Evolutionary conservation across 2,329 filamentous ascomycete species (phyloP).

Genomic region (Blastomyces silverae): DNA sequence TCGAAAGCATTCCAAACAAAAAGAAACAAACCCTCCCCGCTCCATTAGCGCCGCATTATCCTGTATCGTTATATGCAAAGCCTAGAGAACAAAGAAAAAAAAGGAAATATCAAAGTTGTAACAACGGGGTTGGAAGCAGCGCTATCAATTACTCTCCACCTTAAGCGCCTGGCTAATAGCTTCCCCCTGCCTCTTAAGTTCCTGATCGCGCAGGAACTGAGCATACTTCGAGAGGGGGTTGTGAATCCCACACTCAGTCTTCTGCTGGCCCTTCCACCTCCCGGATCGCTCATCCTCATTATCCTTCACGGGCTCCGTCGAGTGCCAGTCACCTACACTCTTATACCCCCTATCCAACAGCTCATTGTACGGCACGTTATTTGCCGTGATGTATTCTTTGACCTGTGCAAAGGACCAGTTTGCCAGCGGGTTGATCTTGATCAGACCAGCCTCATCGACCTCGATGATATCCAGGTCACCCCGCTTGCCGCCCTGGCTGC

Average conservation of each 20-base stretch:
- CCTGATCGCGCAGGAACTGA: constrained; percentile 69
- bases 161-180: constrained; percentile 43
- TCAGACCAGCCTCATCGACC: constrained; percentile 78
- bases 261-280: constrained; percentile 90
- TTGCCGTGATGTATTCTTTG: constrained; percentile 73
- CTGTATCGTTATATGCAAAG: constrained; percentile 6
- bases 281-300: constrained; percentile 94
- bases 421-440: constrained; percentile 97
- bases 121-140: background rate
- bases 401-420: constrained; percentile 92
- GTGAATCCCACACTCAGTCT: constrained; percentile 98
- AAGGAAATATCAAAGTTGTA: background rate
- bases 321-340: constrained; percentile 97
- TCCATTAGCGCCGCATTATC: background rate
- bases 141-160: constrained; percentile 16
- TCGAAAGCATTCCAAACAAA: background rate
- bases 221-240: constrained; percentile 94
- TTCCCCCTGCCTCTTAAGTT: constrained; percentile 59
- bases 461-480: constrained; percentile 88
- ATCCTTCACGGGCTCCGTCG: constrained; percentile 79
- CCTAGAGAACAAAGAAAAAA: background rate
- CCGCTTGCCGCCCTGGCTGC: constrained; percentile 87
- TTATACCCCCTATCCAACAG: constrained; percentile 94
- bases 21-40: background rate
- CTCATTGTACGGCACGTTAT: constrained; percentile 88